Percentiles rank a stretch among this genome's conserved stretches.
phyloP scores from a whole-genome alignment of 108 stramenopile species.

The Discostella pseudostelligera region DNA sequence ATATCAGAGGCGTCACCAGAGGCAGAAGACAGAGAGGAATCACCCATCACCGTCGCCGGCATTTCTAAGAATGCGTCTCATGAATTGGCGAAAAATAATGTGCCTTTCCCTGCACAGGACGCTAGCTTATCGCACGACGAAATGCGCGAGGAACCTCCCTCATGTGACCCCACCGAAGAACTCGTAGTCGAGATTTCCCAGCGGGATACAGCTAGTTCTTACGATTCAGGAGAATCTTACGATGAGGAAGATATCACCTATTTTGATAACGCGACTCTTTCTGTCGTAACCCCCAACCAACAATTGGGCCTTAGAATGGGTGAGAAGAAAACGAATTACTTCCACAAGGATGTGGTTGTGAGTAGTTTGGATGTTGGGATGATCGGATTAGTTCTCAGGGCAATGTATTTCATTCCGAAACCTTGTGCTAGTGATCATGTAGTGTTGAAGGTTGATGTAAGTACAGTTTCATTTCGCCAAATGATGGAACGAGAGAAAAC shows the following conservation, averaged over 20 bases:
- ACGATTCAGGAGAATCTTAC: neutral
- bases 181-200: no score
- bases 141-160: no score
- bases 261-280: neutral
- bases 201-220: no score
- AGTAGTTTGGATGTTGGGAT: slow-evolving; percentile 14
- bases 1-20: no score
- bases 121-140: no score
- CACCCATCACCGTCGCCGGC: no score
- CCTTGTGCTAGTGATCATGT: slow-evolving; percentile 41
- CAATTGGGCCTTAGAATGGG: neutral
- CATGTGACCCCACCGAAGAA: no score
- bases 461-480: neutral
- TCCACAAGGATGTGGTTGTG: slow-evolving; percentile 44
- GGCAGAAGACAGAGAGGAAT: no score
- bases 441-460: slow-evolving; percentile 56
- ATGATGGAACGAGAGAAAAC: no score
- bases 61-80: no score
- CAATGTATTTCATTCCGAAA: slow-evolving; percentile 44
- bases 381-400: slow-evolving; percentile 34
- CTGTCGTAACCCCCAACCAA: neutral
- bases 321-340: slow-evolving; percentile 24
- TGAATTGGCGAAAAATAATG: no score
- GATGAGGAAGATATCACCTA: slow-evolving; percentile 1
- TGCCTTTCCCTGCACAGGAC: no score